These are phyloP conservation scores for Chaetomium sp. DNA, from an alignment of 2,329 filamentous ascomycete species.

Conservation along the genomic window DNA sequence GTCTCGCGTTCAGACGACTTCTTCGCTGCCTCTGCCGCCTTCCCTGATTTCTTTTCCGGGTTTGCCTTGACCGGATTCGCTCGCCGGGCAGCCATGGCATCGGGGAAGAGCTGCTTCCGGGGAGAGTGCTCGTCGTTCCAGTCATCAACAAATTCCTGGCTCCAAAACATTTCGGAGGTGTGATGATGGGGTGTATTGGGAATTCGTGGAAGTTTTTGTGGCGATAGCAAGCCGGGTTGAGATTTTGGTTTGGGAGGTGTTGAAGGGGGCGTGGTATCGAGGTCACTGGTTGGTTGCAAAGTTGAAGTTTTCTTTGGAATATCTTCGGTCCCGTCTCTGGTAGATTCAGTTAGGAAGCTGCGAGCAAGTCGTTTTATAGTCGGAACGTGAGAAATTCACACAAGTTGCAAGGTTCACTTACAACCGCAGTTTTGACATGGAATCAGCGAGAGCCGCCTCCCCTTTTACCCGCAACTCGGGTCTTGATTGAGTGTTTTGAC, in stretches of 20 bases:
- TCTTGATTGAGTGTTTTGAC: too few relatives aligned
- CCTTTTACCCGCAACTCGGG: background rate
- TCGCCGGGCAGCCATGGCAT: conserved; percentile 11
- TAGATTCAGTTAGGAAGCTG: background rate
- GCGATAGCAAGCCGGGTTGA: conserved; percentile 26
- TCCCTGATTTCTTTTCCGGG: conserved; percentile 13
- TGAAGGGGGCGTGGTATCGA: conserved; percentile 6
- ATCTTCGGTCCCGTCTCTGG: conserved; percentile 1
- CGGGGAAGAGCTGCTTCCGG: conserved; percentile 27
- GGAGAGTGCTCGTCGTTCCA: conserved; percentile 55
- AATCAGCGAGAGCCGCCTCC: conserved; percentile 15
- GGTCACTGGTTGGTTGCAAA: background rate
- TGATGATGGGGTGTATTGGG: conserved; percentile 49
- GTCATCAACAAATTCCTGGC: conserved; percentile 50
- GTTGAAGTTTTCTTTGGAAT: too few relatives aligned
- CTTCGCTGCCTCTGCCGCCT: background rate
- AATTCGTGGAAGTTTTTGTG: conserved; percentile 36
- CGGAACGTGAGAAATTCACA: too few relatives aligned
- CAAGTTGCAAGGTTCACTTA: conserved; percentile 3
- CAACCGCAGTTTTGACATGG: conserved; percentile 19
- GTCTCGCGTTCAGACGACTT: conserved; percentile 21
- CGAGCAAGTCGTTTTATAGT: background rate
- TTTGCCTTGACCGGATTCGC: conserved; percentile 19
- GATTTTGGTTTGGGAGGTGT: conserved; percentile 15
- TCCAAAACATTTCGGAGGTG: conserved; percentile 54